phyloP scores from a whole-genome alignment of 176 grass and related monocot species.

The Echinochloa phyllopogon region DNA sequence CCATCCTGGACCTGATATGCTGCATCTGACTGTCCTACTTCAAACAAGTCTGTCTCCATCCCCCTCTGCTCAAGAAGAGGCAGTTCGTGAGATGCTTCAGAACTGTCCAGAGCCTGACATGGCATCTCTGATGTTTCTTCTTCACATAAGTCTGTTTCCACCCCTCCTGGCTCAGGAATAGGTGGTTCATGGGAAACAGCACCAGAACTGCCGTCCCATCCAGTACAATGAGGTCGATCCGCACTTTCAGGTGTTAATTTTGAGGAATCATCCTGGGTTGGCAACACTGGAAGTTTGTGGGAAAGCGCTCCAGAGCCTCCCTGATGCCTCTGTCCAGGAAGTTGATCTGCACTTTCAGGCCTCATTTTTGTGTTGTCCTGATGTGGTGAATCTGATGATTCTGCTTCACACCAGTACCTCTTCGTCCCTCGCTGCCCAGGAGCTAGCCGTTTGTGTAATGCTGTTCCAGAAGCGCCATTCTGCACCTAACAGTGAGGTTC shows the following conservation, averaged over 20 bases:
- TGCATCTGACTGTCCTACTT: not conserved
- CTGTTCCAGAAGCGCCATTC: conserved; percentile 5
- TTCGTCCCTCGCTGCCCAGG: conserved; percentile 41
- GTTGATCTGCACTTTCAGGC: conserved; percentile 26
- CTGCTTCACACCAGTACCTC: conserved; percentile 41
- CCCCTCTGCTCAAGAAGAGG: not conserved
- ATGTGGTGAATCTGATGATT: conserved; percentile 50
- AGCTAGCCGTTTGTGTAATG: not conserved
- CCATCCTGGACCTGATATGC: conserved; percentile 12
- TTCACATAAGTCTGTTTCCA: not conserved
- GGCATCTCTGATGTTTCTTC: conserved; percentile 26
- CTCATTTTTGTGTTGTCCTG: conserved; percentile 44
- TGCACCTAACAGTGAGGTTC: conserved; percentile 1
- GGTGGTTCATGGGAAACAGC: not conserved
- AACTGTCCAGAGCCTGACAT: not conserved
- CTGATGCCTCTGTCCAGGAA: not conserved
- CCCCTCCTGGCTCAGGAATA: not conserved
- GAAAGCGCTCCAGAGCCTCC: conserved; percentile 15
- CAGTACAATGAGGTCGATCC: conserved; percentile 1
- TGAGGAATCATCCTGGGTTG: conserved; percentile 1
- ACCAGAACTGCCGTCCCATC: not conserved
- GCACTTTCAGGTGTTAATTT: not conserved
- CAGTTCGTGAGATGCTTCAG: not conserved
- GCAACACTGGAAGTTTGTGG: not conserved
- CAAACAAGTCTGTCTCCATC: conserved; percentile 1